Evolutionary conservation across 495 filamentous ascomycete species (phyloP).

Genomic region (Penicillium crystallinum): DNA sequence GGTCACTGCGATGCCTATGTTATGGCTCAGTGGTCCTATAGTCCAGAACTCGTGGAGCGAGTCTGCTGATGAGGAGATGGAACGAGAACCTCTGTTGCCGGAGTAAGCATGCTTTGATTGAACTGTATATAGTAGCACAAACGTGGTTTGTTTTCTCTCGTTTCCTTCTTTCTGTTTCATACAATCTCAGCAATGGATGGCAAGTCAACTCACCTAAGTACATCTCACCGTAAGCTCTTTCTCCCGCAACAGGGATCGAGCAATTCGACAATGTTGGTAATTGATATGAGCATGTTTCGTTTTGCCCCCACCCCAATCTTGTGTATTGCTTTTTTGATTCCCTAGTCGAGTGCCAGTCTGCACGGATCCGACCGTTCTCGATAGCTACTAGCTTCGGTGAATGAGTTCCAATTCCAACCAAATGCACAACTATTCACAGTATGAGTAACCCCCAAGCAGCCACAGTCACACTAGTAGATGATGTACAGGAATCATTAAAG

Average conservation of each 20-base stretch:
- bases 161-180: no score
- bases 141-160: background rate
- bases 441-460: background rate
- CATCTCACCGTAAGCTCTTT: background rate
- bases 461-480: slow-evolving; percentile 2
- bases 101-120: background rate
- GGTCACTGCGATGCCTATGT: slow-evolving; percentile 19
- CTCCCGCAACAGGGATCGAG: no score
- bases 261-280: background rate
- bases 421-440: background rate
- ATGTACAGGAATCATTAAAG: background rate
- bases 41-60: background rate
- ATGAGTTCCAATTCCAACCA: background rate
- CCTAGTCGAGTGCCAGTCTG: background rate
- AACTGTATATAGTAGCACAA: slow-evolving; percentile 1
- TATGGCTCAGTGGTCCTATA: slow-evolving; percentile 11
- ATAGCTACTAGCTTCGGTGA: background rate
- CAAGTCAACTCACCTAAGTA: background rate
- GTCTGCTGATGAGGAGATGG: slow-evolving; percentile 7
- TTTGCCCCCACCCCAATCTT: no score
- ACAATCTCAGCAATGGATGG: background rate
- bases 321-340: background rate
- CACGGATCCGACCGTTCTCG: background rate
- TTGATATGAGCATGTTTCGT: background rate
- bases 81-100: slow-evolving; percentile 6